Base-by-base conservation (phyloP, 1,284 basidiomycete genomes). In the Ganoderma meredithae region DNA sequence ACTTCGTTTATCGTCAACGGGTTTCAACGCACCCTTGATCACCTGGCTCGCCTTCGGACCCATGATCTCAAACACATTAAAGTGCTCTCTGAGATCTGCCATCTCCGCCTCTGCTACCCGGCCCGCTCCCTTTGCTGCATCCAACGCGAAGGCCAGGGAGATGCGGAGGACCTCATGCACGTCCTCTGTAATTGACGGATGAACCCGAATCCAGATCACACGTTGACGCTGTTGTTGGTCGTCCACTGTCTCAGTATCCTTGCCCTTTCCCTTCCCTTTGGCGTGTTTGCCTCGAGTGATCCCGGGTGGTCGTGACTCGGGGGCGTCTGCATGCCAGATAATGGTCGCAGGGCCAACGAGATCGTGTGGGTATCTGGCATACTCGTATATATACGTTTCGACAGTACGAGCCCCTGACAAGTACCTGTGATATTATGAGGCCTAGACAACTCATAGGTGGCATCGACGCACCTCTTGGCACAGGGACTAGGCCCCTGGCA, bases 61-160 rank as follows among this genome's bases (percentile, higher is more conserved):
- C 83, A 93, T 91, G 22, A 97, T 87, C 76, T 98, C 95, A 73
- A 96, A 96, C 2, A 90, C 84, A 68, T 94, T 94, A 41, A 96
- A 76, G 60, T 90, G 85, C 3, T 87, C 87, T 59, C 90, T 82
- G 60, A 95, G 77, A 77, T 96, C 92, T 3, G 85, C 82, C 13
- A 96, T 83, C 71, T 92, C 88, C 4, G 95, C 79, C 40, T 83
- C 80, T 13, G 81, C 78, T 9, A 79, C 76, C 19, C 79, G 76
- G 17, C 75, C 75, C 49, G 75, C 71, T 55, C 76, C 76, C 69
- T 84, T 83, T 22, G 79, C 76, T 3, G 77, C 76, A 27, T 86
- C 83, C 22, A 93, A 77, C 3, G 80, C 81, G 33, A 81, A 76
- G 0, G 88, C 88, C 22, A 87, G 84, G 1, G 88, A 83, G 12